Conservation (phyloP, 176 grass and related monocot genomes). For the Rhynchospora breviuscula region DNA sequence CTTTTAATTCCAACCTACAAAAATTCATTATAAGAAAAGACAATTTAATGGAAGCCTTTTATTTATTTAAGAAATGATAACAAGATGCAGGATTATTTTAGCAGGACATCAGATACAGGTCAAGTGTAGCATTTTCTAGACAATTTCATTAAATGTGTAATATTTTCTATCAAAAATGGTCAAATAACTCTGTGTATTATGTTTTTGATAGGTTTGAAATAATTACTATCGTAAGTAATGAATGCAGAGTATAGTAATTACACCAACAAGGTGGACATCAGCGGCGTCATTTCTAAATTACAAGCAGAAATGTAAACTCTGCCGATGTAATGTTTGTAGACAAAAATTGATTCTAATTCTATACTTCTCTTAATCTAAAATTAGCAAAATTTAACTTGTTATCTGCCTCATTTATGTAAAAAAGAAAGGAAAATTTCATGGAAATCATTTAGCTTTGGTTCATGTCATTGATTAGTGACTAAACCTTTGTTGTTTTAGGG, state of each 20-base stretch:
- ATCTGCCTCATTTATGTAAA: neutral
- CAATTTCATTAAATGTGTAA: neutral
- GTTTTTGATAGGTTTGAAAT: neutral
- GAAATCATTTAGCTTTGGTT: neutral
- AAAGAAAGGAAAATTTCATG: neutral
- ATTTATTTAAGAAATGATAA: neutral
- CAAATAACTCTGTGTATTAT: neutral
- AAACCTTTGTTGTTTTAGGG: no score
- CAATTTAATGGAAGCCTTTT: neutral
- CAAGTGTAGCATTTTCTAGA: neutral
- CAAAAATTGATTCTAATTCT: neutral
- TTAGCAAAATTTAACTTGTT: no score
- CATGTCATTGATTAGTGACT: no score
- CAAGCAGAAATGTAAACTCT: neutral
- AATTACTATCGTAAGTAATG: neutral
- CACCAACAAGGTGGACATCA: neutral
- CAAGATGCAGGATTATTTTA: neutral
- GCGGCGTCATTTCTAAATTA: neutral
- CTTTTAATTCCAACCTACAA: constrained; percentile 73
- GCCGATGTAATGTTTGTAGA: neutral
- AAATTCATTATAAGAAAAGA: constrained; percentile 10
- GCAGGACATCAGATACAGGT: neutral
- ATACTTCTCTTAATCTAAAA: no score
- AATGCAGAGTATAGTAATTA: neutral
- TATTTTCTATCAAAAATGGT: neutral